Base-by-base conservation (phyloP, 805 yeast genomes). In the Saturnispora hagleri region DNA sequence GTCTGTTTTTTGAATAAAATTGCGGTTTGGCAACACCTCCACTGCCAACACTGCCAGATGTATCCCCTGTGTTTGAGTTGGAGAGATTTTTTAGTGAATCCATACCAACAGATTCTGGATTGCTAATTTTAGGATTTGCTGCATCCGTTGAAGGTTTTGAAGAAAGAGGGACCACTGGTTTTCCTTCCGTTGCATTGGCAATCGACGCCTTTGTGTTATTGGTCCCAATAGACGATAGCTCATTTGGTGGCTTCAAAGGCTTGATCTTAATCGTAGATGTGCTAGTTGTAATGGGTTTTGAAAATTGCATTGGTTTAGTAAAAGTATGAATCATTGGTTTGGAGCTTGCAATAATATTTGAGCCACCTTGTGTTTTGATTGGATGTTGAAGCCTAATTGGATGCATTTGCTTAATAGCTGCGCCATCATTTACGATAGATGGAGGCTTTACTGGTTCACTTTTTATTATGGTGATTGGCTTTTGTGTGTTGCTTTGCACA, bases 321-420 rank as follows among this genome's bases (percentile, higher is more conserved):
- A 55, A 48, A 18, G 54, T 56, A 15, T 43, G 58, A 38, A 53
- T 55, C 48, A 48, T 52, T 40, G 58, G 61, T 38, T 47, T 54
- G 43, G 46, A 41, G 10, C 50, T 38, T 40, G 54, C 53, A 7
- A 44, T 60, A 34, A 36, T 38, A 47, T 22, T 36, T 50, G 50
- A 27, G 22, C 41, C 26, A 8, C 22, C 22, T 33, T 43, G 46
- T 27, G 45, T 24, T 31, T 47, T 47, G 22, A 47, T 47, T 18
- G 50, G 50, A 40, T 46, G 40, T 38, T 50, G 52, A 6, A 47
- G 12, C 33, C 45, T 47, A 3, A 10, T 46, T 22, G 47, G 57
- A 49, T n/a, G 58, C 20, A 24, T n/a, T 6, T n/a, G 22, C 15
- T 26, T 26, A 10, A 15, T 3, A 27, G 17, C 46, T 40, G 51